Percentiles rank a stretch among this genome's conserved stretches.
phyloP scores from a whole-genome alignment of 345 rosid species.

The Melastoma malabathricum region DNA sequence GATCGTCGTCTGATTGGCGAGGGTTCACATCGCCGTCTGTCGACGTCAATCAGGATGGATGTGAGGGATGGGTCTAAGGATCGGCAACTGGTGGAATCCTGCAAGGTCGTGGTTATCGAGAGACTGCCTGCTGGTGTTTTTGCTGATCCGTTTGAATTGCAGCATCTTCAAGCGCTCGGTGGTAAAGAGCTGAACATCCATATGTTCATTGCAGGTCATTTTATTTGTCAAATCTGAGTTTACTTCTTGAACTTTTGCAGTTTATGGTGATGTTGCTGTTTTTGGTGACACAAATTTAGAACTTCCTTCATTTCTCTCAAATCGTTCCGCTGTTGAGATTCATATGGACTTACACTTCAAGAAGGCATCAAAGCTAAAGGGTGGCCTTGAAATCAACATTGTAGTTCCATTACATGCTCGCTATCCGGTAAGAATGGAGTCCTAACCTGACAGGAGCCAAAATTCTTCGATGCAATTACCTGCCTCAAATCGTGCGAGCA shows the following conservation, averaged over 20 bases:
- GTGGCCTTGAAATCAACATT: constrained; percentile 30
- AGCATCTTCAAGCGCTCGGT: constrained; percentile 37
- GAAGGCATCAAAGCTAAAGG: constrained; percentile 11
- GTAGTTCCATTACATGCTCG: constrained; percentile 76
- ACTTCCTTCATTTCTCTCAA: constrained; percentile 58
- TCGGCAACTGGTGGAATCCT: constrained; percentile 12
- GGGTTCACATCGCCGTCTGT: constrained; percentile 77
- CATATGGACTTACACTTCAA: constrained; percentile 30
- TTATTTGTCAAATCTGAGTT: neutral
- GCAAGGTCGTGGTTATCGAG: constrained; percentile 43
- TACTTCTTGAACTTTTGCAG: constrained; percentile 23
- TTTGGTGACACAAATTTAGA: constrained; percentile 86
- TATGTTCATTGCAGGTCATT: neutral
- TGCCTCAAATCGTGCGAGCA: neutral
- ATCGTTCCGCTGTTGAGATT: constrained; percentile 64
- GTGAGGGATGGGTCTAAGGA: constrained; percentile 11
- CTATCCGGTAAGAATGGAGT: constrained; percentile 38
- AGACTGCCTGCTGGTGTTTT: constrained; percentile 75
- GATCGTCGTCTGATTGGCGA: constrained; percentile 47
- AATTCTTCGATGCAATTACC: constrained; percentile 1
- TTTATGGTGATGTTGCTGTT: constrained; percentile 38
- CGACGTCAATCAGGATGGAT: constrained; percentile 35
- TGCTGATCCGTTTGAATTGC: constrained; percentile 89
- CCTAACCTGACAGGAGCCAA: no score
- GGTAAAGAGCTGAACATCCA: constrained; percentile 19